Conservation (phyloP, 106 monocot species). For the Dendrobium catenatum region DNA sequence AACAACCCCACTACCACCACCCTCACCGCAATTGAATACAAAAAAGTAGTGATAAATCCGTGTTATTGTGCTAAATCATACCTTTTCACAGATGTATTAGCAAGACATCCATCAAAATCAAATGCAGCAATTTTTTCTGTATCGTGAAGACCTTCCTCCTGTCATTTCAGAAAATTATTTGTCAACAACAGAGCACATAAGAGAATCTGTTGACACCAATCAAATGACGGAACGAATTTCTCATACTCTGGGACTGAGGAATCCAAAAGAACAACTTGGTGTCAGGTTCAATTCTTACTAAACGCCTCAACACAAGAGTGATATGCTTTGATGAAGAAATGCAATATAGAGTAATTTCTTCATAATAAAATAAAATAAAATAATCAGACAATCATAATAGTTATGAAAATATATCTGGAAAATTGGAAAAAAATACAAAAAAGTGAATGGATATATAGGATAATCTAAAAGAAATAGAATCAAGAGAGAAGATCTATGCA, state of each 20-base stretch:
- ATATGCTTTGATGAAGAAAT: background rate
- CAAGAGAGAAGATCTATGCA: background rate
- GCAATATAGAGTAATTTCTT: background rate
- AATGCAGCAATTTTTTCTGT: conserved; percentile 88
- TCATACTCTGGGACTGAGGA: background rate
- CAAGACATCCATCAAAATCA: conserved; percentile 98
- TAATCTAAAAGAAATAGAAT: background rate
- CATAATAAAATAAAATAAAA: background rate
- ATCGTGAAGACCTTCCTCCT: conserved; percentile 67
- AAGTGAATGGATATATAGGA: background rate
- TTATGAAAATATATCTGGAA: background rate
- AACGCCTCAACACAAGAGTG: background rate
- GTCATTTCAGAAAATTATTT: background rate
- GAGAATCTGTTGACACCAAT: background rate
- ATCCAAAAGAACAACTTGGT: background rate
- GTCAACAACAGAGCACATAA: conserved; percentile 5
- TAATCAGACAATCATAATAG: background rate
- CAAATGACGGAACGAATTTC: background rate
- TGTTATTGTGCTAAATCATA: conserved; percentile 13
- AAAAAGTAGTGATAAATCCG: background rate
- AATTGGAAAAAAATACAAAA: background rate
- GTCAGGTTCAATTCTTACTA: background rate
- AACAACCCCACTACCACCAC: background rate
- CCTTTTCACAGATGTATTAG: conserved; percentile 77
- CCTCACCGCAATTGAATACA: background rate